phyloP scores from a whole-genome alignment of 306 rosid species.

The Medicago truncatula region DNA sequence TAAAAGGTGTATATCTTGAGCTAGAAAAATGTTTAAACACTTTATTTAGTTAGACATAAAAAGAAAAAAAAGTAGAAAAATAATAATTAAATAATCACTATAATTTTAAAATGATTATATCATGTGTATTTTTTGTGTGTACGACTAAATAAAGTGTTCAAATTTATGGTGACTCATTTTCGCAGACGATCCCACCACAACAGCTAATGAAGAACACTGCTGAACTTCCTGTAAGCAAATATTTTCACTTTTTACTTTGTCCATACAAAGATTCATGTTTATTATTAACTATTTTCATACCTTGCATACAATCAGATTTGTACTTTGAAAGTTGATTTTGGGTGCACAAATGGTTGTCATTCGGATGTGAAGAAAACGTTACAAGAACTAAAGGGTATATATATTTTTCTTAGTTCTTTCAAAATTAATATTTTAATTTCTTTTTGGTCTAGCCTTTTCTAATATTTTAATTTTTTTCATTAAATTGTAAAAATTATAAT shows the following conservation, averaged over 20 bases:
- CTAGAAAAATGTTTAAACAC: no score
- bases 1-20: no score
- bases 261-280: background rate
- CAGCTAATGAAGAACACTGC: background rate
- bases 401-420: no score
- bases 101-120: no score
- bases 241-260: background rate
- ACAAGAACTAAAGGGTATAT: slow-evolving; percentile 28
- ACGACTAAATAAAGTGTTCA: no score
- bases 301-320: slow-evolving; percentile 14
- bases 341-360: slow-evolving; percentile 28
- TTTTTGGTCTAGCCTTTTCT: background rate
- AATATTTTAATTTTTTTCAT: background rate
- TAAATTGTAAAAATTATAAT: background rate
- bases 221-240: background rate
- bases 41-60: no score
- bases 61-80: no score
- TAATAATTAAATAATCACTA: no score
- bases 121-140: no score
- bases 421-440: background rate
- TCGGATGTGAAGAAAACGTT: slow-evolving; percentile 22
- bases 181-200: no score
- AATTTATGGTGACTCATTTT: no score
- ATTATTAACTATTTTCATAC: no score
- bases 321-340: slow-evolving; percentile 39